phyloP scores from a whole-genome alignment of 1,139 yeast species.

The Kluyveromyces sp. region DNA sequence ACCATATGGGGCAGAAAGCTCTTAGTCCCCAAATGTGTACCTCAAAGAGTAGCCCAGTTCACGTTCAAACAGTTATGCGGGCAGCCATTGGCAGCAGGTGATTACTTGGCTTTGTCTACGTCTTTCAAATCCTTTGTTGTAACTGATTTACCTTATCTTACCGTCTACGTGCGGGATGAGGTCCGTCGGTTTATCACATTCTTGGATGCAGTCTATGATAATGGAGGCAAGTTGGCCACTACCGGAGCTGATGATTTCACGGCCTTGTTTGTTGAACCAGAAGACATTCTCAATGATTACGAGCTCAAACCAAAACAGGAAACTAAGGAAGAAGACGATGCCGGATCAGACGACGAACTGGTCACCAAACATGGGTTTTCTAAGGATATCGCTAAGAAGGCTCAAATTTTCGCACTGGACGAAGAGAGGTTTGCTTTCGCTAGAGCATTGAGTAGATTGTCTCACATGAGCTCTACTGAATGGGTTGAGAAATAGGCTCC shows the following conservation, averaged over 20 bases:
- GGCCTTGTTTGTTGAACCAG: conserved; percentile 81
- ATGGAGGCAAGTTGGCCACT: conserved; percentile 78
- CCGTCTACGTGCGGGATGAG: conserved; percentile 70
- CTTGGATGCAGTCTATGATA: conserved; percentile 90
- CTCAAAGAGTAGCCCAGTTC: conserved; percentile 82
- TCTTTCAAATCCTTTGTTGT: conserved; percentile 70
- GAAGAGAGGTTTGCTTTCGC: conserved; percentile 97
- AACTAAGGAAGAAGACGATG: conserved; percentile 12
- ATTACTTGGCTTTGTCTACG: conserved; percentile 77
- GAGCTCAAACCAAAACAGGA: conserved; percentile 34
- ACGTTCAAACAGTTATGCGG: conserved; percentile 83
- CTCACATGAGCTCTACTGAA: conserved; percentile 90
- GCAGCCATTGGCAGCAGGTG: conserved; percentile 88
- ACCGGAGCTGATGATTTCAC: conserved; percentile 83
- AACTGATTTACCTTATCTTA: conserved; percentile 84
- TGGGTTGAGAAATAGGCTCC: conserved; percentile 52
- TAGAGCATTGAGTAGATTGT: conserved; percentile 79
- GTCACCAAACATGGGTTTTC: conserved; percentile 70
- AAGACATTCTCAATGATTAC: conserved; percentile 52
- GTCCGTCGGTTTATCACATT: conserved; percentile 89
- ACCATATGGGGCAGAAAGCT: conserved; percentile 85
- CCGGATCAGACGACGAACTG: conserved; percentile 42
- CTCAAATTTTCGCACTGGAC: conserved; percentile 77
- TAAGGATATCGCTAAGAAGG: conserved; percentile 65
- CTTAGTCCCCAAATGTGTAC: conserved; percentile 65